phyloP scores from a whole-genome alignment of 2,329 filamentous ascomycete species.

The Diaporthe capsici region DNA sequence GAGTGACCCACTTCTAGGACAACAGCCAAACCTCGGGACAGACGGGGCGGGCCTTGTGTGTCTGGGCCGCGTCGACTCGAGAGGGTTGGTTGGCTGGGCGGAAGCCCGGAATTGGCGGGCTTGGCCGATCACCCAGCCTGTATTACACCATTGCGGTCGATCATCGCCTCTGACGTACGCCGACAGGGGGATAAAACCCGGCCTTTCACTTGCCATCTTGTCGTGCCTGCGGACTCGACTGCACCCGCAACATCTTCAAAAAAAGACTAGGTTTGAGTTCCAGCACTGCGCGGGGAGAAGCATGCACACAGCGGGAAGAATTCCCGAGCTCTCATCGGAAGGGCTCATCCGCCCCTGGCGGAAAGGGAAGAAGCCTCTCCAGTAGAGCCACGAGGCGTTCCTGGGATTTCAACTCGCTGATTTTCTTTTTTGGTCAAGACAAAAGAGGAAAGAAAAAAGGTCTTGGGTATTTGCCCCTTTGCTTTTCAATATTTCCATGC shows the following conservation, averaged over 20 bases:
- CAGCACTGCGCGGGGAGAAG: not conserved
- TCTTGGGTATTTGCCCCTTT: not conserved
- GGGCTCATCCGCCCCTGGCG: not conserved
- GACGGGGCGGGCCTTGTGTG: not conserved
- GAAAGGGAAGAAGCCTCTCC: not conserved
- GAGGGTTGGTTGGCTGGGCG: not conserved
- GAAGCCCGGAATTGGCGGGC: not conserved
- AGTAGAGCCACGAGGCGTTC: not conserved
- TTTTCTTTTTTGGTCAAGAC: not conserved
- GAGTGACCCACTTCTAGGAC: not conserved
- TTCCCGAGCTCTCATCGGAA: too few species aligned
- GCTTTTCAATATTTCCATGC: not conserved
- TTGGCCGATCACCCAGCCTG: constrained; percentile 2
- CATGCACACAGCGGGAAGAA: not conserved
- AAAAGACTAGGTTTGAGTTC: not conserved
- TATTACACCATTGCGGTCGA: not conserved
- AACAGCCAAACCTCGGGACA: not conserved
- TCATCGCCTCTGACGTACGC: constrained; percentile 14
- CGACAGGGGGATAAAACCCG: not conserved
- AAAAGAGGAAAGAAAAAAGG: not conserved
- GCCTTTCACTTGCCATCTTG: not conserved
- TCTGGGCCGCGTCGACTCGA: not conserved
- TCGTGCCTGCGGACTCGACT: not conserved
- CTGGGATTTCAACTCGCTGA: not conserved
- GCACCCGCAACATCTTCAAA: not conserved